phyloP scores from a whole-genome alignment of 345 rosid species.

The Carallia pectinifolia region DNA sequence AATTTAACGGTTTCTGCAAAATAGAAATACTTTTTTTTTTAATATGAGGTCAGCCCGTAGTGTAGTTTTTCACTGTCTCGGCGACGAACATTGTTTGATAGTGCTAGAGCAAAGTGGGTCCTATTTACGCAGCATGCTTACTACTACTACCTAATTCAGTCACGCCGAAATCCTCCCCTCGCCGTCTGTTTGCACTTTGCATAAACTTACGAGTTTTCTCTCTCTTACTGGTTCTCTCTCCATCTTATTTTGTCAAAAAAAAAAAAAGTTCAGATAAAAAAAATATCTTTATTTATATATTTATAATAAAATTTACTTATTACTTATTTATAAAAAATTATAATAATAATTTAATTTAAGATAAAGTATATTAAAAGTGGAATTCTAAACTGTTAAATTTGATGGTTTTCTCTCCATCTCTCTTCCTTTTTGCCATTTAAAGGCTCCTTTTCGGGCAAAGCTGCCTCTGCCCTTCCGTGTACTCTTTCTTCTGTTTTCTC shows the following conservation, averaged over 20 bases:
- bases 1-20: no score
- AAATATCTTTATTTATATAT: no score
- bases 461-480: slow-evolving; percentile 3
- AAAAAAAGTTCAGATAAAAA: no score
- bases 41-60: slow-evolving; percentile 20
- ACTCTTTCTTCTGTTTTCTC: not conserved
- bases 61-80: not conserved
- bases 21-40: not conserved
- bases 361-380: no score
- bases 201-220: slow-evolving; percentile 1
- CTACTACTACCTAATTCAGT: slow-evolving; percentile 39
- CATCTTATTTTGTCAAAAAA: not conserved
- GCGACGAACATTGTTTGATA: no score
- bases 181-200: slow-evolving; percentile 26
- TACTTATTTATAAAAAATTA: no score
- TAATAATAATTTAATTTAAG: no score
- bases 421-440: not conserved
- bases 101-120: not conserved
- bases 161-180: slow-evolving; percentile 41
- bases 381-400: no score
- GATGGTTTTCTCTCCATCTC: not conserved
- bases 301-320: no score
- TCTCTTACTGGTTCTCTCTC: slow-evolving; percentile 3
- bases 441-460: slow-evolving; percentile 3
- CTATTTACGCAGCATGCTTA: slow-evolving; percentile 27